Evolutionary conservation across 2,329 filamentous ascomycete species (phyloP), one percentile per base, ranked within the genome.

Genomic region (Davidsoniella virescens): DNA sequence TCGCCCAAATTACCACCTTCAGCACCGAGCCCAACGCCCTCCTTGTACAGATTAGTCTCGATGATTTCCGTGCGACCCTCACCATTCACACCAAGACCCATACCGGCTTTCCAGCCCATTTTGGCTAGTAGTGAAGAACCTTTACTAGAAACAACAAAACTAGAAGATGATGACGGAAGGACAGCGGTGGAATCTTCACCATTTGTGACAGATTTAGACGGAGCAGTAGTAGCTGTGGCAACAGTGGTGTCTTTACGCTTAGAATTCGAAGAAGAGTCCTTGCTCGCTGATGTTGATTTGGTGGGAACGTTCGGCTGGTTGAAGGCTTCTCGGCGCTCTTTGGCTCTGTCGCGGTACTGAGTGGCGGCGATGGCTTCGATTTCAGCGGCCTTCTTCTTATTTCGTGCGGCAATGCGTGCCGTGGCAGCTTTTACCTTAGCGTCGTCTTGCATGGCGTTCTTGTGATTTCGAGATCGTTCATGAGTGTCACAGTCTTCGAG

Each of bases 1-100:
- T 85, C 80, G 10, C 82, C 82, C 37, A 82, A 63, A 58, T 80
- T 80, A n/a, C 78, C 73, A 0, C 80, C 80, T 57, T 80, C 73
- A 1, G 80, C 81, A 0, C 82, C 82, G 14, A 86, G 64, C 1
- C 82, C 82, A 1, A 83, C 81, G 16, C 82, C 81, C 14, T 78
- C 73, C 17, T 75, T 70, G 60, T 85, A 86, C 7, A 78, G 71
- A 48, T 75, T 72, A 10, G 78, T 78, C 26, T 72, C 70, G 49
- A 85, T 75, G 3, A 76, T 77, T 47, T 80, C 73, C 0, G 75
- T 82, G 41, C 75, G 70, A 0, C 82, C 82, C 5, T 71, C 70
- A 5, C 76, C 77, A 43, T 73, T 70, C 0, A 73, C 77, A 2
- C 82, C 82, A 3, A 85, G 67, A 0, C 82, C 80, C 51, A 72